phyloP scores from a whole-genome alignment of 176 grass and related monocot genomes.

The Aegilops longissima region DNA sequence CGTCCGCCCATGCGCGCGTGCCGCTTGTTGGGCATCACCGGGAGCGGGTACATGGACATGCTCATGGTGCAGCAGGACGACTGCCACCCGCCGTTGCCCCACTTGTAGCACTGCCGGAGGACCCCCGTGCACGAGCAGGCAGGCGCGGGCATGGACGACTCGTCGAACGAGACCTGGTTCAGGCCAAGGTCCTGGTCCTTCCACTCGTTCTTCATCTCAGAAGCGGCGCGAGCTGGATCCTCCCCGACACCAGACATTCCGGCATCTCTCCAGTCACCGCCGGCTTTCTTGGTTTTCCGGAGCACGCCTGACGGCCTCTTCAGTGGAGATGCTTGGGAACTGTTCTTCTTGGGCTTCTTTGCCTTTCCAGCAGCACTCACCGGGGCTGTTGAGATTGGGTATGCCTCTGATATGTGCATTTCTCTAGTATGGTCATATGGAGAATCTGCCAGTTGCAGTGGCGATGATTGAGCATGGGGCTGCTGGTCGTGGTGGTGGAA shows the following conservation, averaged over 20 bases:
- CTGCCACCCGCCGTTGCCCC: slow-evolving; percentile 92
- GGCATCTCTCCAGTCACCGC: slow-evolving; percentile 41
- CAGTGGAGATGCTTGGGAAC: slow-evolving; percentile 43
- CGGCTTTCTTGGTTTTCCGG: slow-evolving; percentile 64
- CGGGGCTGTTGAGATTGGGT: slow-evolving; percentile 56
- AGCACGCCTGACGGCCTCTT: slow-evolving; percentile 59
- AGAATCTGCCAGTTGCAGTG: slow-evolving; percentile 70
- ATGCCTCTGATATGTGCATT: slow-evolving; percentile 83
- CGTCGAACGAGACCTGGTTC: slow-evolving; percentile 68
- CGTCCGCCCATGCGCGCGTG: slow-evolving; percentile 81
- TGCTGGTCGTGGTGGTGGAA: slow-evolving; percentile 55
- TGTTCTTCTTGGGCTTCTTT: slow-evolving; percentile 70
- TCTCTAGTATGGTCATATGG: slow-evolving; percentile 75
- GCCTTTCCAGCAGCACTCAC: slow-evolving; percentile 42
- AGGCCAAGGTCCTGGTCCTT: slow-evolving; percentile 76
- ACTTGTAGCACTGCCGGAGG: slow-evolving; percentile 75
- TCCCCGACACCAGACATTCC: slow-evolving; percentile 16
- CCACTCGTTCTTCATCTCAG: slow-evolving; percentile 72
- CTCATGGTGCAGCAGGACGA: slow-evolving; percentile 84
- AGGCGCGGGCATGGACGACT: slow-evolving; percentile 74
- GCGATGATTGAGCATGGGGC: slow-evolving; percentile 59
- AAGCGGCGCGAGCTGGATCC: slow-evolving; percentile 28
- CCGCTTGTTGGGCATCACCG: slow-evolving; percentile 86
- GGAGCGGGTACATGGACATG: slow-evolving; percentile 81
- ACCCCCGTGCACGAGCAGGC: slow-evolving; percentile 78